phyloP scores from a whole-genome alignment of 768 basidiomycete species.

The Amanita rubescens region DNA sequence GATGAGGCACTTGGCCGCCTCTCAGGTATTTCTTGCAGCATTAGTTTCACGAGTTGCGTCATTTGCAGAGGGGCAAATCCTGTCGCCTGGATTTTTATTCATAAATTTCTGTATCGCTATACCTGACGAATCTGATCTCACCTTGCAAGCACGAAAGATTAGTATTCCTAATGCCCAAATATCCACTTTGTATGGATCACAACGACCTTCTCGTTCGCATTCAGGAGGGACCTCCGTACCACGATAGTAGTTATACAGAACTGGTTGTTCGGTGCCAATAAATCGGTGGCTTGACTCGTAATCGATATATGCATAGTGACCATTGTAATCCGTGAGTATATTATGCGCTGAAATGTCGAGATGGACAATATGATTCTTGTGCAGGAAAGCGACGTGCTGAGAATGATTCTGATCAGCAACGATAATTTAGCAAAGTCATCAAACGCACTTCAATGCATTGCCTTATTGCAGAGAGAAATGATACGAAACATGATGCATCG shows the following conservation, averaged over 20 bases:
- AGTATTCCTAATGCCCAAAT: conserved; percentile 66
- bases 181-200: conserved; percentile 65
- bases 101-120: neutral
- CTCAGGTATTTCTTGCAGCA: conserved; percentile 48
- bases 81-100: conserved; percentile 35
- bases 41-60: conserved; percentile 45
- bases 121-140: conserved; percentile 19
- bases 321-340: conserved; percentile 56
- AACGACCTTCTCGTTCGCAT: conserved; percentile 40
- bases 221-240: conserved; percentile 71
- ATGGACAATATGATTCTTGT: conserved; percentile 56
- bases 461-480: conserved; percentile 49
- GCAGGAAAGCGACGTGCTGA: conserved; percentile 68
- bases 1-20: conserved; percentile 42
- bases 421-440: neutral
- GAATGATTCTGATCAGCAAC: neutral
- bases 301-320: conserved; percentile 67
- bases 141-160: conserved; percentile 59
- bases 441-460: conserved; percentile 62
- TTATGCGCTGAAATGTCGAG: conserved; percentile 69
- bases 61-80: conserved; percentile 55
- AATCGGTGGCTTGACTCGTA: conserved; percentile 60
- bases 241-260: conserved; percentile 36
- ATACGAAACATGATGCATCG: conserved; percentile 41
- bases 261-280: conserved; percentile 27